These are phyloP conservation scores for Erysiphe pulchra DNA, from an alignment of 2,329 filamentous ascomycete genomes.

Conservation along the genomic window DNA sequence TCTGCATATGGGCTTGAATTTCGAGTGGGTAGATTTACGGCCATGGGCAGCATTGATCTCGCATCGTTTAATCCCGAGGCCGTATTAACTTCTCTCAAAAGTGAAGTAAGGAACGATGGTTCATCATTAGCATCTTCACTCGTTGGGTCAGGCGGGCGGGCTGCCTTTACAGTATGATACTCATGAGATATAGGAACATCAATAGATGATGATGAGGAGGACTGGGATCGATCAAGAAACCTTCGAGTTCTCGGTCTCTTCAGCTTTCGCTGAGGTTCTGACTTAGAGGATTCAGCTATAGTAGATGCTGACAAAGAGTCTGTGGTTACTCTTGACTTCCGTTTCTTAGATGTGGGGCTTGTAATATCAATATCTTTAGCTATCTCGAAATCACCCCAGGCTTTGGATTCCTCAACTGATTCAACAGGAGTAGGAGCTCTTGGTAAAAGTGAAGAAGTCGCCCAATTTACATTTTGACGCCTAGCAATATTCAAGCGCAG, in stretches of 20 bases:
- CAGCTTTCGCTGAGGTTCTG: conserved; percentile 53
- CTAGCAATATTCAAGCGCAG: conserved; percentile 60
- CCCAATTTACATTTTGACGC: conserved; percentile 47
- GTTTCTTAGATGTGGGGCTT: conserved; percentile 34
- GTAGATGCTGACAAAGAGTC: conserved; percentile 44
- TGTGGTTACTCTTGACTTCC: conserved; percentile 27
- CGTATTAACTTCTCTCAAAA: conserved; percentile 69
- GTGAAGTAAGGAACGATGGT: conserved; percentile 63
- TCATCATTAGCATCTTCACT: conserved; percentile 19
- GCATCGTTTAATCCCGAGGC: conserved; percentile 33
- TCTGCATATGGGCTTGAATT: conserved; percentile 15
- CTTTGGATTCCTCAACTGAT: conserved; percentile 49
- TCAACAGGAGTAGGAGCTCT: conserved; percentile 31
- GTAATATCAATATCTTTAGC: conserved; percentile 41
- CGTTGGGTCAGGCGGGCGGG: conserved; percentile 6
- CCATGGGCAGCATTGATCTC: conserved; percentile 6
- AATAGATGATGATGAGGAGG: conserved; percentile 10
- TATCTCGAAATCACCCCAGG: conserved; percentile 79
- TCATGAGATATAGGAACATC: conserved; percentile 14
- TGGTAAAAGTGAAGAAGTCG: conserved; percentile 32
- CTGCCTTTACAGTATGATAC: conserved; percentile 4
- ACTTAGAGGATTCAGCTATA: conserved; percentile 25
- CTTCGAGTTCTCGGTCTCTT: conserved; percentile 68
- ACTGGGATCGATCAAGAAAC: conserved; percentile 24
- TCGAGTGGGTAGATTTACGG: conserved; percentile 6